Conservation (phyloP, 1,139 yeast genomes). For the Komagataea norvegica region DNA sequence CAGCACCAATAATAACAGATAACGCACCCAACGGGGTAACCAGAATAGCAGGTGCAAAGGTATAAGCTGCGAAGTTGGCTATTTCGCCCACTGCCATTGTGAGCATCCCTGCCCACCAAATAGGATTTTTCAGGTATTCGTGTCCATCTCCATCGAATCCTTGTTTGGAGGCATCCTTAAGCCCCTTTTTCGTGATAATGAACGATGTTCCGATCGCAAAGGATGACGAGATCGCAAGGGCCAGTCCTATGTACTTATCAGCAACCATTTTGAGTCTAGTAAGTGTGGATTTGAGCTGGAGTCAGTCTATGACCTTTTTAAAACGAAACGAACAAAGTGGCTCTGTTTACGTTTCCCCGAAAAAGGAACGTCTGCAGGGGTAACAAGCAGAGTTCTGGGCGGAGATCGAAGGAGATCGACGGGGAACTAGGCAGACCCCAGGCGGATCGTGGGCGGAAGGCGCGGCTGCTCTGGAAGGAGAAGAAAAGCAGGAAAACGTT, state of each 20-base stretch:
- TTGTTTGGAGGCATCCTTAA: slow-evolving; percentile 64
- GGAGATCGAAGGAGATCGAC: too few relatives aligned
- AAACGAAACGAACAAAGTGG: neutral
- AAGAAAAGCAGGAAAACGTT: neutral
- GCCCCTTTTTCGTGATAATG: slow-evolving; percentile 84
- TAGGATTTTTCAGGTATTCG: slow-evolving; percentile 75
- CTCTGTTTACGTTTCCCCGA: neutral
- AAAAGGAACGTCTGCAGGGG: neutral
- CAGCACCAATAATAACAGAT: slow-evolving; percentile 87
- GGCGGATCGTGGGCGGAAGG: neutral
- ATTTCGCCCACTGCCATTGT: slow-evolving; percentile 91
- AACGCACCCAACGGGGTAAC: slow-evolving; percentile 92
- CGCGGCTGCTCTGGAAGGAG: neutral
- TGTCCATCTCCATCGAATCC: slow-evolving; percentile 69
- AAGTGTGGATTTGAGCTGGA: neutral
- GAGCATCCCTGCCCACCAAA: slow-evolving; percentile 94
- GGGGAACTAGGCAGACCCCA: neutral
- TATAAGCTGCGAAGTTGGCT: slow-evolving; percentile 92
- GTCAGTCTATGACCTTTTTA: neutral
- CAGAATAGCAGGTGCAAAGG: slow-evolving; percentile 90
- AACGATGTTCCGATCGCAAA: slow-evolving; percentile 88
- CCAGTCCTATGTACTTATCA: slow-evolving; percentile 86
- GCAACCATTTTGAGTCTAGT: slow-evolving; percentile 25
- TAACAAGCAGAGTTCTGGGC: neutral
- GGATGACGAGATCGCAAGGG: slow-evolving; percentile 82